Evolutionary conservation across 768 basidiomycete genomes (phyloP), one percentile per base, ranked within the genome.

Genomic region (Daedaleopsis nitida): DNA sequence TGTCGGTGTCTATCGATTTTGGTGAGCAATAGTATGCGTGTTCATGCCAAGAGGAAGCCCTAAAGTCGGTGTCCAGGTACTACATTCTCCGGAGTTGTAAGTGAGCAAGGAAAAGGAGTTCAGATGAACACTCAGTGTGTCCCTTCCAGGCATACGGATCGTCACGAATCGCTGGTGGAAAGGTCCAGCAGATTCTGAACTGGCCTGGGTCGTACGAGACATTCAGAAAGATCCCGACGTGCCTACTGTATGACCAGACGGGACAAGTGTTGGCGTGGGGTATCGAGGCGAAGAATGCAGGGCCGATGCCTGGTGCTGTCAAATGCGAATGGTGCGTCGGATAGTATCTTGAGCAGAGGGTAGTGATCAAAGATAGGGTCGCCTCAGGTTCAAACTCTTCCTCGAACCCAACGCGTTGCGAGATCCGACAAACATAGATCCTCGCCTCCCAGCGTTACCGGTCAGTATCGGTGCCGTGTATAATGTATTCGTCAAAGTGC

Each of bases 131-230:
- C 47, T 49, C 23, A 49, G 17, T 19, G 6, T 8, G 32, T 23
- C 34, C 11, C 39, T 57, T 57, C 42, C 66, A 92, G 91, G 91
- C 93, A 0, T 96, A 91, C 68, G 92, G 89, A 8, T 94, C 92
- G 9, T 89, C 92, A 12, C 86, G 93, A 64, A 89, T 94, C 59
- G 84, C 89, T 11, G 83, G 82, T 0, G 94, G 94, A 16, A 81
- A 81, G 64, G 82, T 94, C 5, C 93, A 93, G 65, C 92, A 94
- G 69, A 92, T 95, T 57, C 74, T 95, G 17, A 83, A 83, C 60
- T 95, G 93, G 93, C 92, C 91, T 0, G 91, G 91, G 7, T 89
- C 89, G 2, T 83, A 86, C 64, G 93, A 94, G 74, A 92, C 89
- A 0, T 94, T 91, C 78, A 81, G 92, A 69, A 94, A 95, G 77